Evolutionary conservation across 208 protist species (phyloP).

Genomic region (Crithidia fasciculata): DNA sequence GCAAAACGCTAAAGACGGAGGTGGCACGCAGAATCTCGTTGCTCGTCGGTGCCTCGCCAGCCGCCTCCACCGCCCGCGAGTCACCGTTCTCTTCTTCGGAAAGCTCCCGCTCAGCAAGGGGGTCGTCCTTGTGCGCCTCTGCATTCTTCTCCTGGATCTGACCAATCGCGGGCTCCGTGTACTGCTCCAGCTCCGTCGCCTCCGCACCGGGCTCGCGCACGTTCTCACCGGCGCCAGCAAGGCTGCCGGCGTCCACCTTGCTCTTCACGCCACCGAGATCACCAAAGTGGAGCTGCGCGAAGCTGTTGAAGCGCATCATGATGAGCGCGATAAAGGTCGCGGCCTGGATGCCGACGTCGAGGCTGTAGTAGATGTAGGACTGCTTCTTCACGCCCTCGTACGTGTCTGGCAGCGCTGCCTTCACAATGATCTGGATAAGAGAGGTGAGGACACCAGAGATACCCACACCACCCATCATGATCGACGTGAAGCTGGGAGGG

Average conservation of each 20-base stretch:
- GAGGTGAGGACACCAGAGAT: slow-evolving; percentile 51
- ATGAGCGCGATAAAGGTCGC: slow-evolving; percentile 45
- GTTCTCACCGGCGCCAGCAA: neutral
- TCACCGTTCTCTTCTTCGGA: neutral
- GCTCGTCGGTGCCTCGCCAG: slow-evolving; percentile 17
- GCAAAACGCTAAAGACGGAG: slow-evolving; percentile 24
- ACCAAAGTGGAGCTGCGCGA: slow-evolving; percentile 41
- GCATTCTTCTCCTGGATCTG: neutral
- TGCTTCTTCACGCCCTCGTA: slow-evolving; percentile 45
- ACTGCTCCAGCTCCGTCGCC: neutral
- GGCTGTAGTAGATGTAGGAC: slow-evolving; percentile 62
- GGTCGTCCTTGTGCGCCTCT: neutral
- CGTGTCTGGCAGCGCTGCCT: slow-evolving; percentile 41
- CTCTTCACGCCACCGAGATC: slow-evolving; percentile 26
- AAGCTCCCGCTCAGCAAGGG: slow-evolving; percentile 7
- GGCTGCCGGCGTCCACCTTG: slow-evolving; percentile 26
- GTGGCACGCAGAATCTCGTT: slow-evolving; percentile 27
- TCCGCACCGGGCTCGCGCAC: neutral
- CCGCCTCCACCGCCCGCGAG: neutral
- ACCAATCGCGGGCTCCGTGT: slow-evolving; percentile 14
- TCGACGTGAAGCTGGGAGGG: slow-evolving; percentile 56
- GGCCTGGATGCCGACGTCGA: slow-evolving; percentile 45
- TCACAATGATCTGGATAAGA: slow-evolving; percentile 65
- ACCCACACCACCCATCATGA: slow-evolving; percentile 67
- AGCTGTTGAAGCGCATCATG: slow-evolving; percentile 51